phyloP scores from a whole-genome alignment of 2,329 filamentous ascomycete species.

The Ophiostoma sp. region DNA sequence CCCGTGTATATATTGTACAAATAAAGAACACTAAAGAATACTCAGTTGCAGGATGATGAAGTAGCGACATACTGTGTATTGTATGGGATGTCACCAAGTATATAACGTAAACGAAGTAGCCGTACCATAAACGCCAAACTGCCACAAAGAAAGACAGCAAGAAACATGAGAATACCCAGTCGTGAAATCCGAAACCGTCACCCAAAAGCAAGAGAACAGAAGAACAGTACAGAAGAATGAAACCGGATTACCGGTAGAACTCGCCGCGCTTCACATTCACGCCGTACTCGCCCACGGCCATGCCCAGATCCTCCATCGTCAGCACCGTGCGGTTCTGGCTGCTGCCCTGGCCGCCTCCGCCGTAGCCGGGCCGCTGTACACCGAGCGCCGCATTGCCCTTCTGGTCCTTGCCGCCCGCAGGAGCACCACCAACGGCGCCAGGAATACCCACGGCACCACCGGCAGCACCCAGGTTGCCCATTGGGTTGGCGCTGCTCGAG shows the following conservation, averaged over 20 bases:
- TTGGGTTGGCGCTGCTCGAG: constrained; percentile 75
- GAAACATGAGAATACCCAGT: constrained; percentile 12
- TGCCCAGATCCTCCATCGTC: constrained; percentile 97
- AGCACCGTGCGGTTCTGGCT: constrained; percentile 88
- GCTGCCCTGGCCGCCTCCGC: constrained; percentile 82
- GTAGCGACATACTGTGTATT: background rate
- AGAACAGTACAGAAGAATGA: background rate
- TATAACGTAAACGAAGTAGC: background rate
- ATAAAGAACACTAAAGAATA: constrained; percentile 2
- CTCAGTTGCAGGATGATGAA: background rate
- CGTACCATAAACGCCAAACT: constrained; percentile 8
- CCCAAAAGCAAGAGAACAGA: background rate
- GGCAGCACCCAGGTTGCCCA: constrained; percentile 59
- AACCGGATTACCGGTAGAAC: constrained; percentile 68
- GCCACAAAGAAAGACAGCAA: background rate
- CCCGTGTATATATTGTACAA: constrained; percentile 17
- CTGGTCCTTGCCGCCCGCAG: constrained; percentile 49
- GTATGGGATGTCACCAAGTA: background rate
- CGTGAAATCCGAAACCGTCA: constrained; percentile 8
- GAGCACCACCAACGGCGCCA: constrained; percentile 29
- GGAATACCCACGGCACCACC: constrained; percentile 54
- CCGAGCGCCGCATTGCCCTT: constrained; percentile 60
- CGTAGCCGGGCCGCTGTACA: constrained; percentile 72
- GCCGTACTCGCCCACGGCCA: constrained; percentile 96
- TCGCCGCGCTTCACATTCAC: constrained; percentile 97